Conservation (phyloP, 805 yeast genomes). For the Metschnikowia peoriensis region DNA sequence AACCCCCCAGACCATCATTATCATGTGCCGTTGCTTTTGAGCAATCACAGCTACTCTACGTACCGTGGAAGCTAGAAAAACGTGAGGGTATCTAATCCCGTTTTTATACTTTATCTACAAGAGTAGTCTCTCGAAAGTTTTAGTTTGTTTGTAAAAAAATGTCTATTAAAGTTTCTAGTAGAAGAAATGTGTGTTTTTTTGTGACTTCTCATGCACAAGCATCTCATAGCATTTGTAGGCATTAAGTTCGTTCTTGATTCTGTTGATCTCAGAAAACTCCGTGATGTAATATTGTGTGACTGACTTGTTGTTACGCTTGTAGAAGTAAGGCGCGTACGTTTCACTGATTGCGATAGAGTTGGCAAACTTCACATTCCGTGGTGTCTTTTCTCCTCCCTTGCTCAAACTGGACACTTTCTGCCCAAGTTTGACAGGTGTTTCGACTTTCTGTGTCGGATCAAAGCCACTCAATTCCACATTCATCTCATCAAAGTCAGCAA, state of each 20-base stretch:
- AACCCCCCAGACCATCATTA: conserved; percentile 76
- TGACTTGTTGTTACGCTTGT: conserved; percentile 53
- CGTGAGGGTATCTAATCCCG: background rate
- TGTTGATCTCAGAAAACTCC: conserved; percentile 50
- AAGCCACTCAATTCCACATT: conserved; percentile 32
- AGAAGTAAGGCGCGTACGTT: conserved; percentile 50
- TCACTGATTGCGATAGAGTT: conserved; percentile 48
- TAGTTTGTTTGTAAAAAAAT: background rate
- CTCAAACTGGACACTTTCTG: conserved; percentile 17
- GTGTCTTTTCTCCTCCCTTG: background rate
- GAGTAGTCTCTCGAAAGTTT: background rate
- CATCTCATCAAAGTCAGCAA: conserved; percentile 30
- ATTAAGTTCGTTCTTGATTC: conserved; percentile 64
- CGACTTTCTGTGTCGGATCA: conserved; percentile 22
- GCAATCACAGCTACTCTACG: conserved; percentile 86
- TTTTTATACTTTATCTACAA: background rate
- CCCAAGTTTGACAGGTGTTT: background rate
- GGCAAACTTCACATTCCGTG: conserved; percentile 37
- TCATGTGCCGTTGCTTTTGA: conserved; percentile 82
- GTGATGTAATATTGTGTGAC: conserved; percentile 51
- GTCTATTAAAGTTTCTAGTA: conserved; percentile 24
- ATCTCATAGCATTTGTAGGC: conserved; percentile 60
- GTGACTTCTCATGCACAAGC: conserved; percentile 65
- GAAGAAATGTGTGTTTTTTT: conserved; percentile 64
- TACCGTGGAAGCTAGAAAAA: conserved; percentile 70